Evolutionary conservation across 176 grass and related monocot species (phyloP).

Genomic region (Melocanna baccifera): DNA sequence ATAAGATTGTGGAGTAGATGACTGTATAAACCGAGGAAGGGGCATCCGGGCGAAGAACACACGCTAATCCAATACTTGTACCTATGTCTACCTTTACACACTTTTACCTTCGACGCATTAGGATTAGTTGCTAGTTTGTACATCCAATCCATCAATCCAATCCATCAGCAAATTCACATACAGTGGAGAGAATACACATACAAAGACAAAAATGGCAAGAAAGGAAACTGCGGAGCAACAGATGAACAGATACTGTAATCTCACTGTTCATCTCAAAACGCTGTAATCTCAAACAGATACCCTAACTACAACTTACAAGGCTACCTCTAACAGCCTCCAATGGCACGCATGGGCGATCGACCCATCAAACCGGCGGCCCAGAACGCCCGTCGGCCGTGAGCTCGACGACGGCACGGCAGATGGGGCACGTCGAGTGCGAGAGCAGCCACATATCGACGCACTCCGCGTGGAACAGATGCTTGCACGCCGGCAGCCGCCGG

Average conservation of each 20-base stretch:
- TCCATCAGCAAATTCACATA: too few species aligned
- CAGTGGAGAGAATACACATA: background rate
- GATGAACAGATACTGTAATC: background rate
- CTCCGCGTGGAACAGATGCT: constrained; percentile 32
- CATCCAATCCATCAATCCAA: too few species aligned
- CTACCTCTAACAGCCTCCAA: background rate
- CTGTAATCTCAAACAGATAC: background rate
- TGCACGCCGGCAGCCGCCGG: constrained; percentile 32
- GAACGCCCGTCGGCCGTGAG: background rate
- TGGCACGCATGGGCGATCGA: background rate
- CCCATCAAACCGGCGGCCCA: constrained; percentile 14
- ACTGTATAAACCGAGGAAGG: too few species aligned
- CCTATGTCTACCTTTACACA: too few species aligned
- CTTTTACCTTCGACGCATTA: too few species aligned
- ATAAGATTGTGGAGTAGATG: too few species aligned
- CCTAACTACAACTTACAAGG: background rate
- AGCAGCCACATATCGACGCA: constrained; percentile 38
- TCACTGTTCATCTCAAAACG: background rate
- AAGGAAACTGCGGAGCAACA: background rate
- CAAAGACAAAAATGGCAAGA: background rate
- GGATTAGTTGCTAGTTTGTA: too few species aligned
- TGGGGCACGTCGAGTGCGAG: constrained; percentile 38
- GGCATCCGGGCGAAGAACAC: too few species aligned
- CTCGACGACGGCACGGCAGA: constrained; percentile 39
- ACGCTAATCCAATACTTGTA: too few species aligned